These are phyloP conservation scores for Tirmania nivea DNA, from an alignment of 495 filamentous ascomycete genomes.

Conservation along the genomic window DNA sequence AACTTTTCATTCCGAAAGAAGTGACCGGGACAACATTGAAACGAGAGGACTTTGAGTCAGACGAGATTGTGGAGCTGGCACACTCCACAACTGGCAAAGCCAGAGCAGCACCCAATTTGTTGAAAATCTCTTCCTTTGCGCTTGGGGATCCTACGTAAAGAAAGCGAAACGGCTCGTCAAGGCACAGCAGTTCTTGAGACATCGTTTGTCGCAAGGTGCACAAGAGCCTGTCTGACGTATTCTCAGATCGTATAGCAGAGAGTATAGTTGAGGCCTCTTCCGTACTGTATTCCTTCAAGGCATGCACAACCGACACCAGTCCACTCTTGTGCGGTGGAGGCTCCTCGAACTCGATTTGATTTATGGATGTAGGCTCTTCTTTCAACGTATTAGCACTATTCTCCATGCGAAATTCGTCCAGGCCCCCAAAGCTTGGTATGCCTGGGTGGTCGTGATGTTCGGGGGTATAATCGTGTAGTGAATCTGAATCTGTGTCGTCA, in stretches of 20 bases:
- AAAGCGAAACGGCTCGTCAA: conserved; percentile 44
- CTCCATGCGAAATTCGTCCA: conserved; percentile 18
- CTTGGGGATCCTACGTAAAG: conserved; percentile 44
- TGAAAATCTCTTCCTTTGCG: conserved; percentile 45
- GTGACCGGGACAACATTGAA: conserved; percentile 58
- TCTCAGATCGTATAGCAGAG: conserved; percentile 20
- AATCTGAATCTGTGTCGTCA: conserved; percentile 16
- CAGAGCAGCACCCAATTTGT: conserved; percentile 48
- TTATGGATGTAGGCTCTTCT: conserved; percentile 4
- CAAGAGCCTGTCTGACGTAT: conserved; percentile 24
- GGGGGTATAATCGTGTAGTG: neutral
- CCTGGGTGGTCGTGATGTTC: conserved; percentile 11
- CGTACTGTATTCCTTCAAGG: conserved; percentile 35
- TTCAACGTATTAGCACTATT: conserved; percentile 10
- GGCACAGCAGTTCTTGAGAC: conserved; percentile 38
- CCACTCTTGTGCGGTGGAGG: conserved; percentile 12
- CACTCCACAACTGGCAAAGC: conserved; percentile 28
- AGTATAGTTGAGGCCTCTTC: conserved; percentile 30
- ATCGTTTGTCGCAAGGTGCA: conserved; percentile 51
- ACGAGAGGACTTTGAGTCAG: conserved; percentile 29
- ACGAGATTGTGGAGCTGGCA: conserved; percentile 25
- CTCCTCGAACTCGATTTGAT: conserved; percentile 39
- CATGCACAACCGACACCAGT: neutral
- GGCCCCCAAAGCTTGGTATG: conserved; percentile 18
- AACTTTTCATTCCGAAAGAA: conserved; percentile 39